phyloP scores from a whole-genome alignment of 176 grass and related monocot species.

The Cocos nucifera region DNA sequence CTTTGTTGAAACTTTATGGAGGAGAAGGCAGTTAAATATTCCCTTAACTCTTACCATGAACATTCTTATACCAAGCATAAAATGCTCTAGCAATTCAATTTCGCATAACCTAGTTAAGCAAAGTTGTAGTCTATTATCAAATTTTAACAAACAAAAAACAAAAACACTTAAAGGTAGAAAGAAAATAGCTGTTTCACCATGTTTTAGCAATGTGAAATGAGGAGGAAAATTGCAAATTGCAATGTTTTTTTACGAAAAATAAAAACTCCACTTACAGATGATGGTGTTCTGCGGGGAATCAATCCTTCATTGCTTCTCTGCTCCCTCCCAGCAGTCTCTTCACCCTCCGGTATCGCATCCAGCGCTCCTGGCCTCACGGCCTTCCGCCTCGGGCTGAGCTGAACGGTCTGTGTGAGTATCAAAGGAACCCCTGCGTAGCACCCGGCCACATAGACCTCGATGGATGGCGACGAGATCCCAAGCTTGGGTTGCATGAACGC shows the following conservation, averaged over 20 bases:
- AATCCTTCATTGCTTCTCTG: conserved; percentile 6
- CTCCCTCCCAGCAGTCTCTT: conserved; percentile 20
- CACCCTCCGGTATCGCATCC: conserved; percentile 53
- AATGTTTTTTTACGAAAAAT: neutral
- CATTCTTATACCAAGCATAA: too few relatives aligned
- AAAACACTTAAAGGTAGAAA: too few relatives aligned
- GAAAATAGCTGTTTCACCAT: too few relatives aligned
- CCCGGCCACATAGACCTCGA: conserved; percentile 71
- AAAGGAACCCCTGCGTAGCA: conserved; percentile 55
- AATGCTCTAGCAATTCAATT: too few relatives aligned
- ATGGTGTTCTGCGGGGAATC: conserved; percentile 3
- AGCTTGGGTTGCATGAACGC: conserved; percentile 11
- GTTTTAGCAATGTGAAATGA: too few relatives aligned
- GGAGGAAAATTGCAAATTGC: too few relatives aligned
- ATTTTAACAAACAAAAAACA: too few relatives aligned
- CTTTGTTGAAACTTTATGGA: too few relatives aligned
- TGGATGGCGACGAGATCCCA: conserved; percentile 10
- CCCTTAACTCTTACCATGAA: too few relatives aligned
- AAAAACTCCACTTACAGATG: conserved; percentile 13
- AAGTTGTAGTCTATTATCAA: too few relatives aligned
- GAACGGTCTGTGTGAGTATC: conserved; percentile 58
- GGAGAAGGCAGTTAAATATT: too few relatives aligned
- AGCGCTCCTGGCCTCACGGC: conserved; percentile 23
- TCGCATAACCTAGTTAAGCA: too few relatives aligned
- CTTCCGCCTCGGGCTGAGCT: conserved; percentile 43